Percentiles rank a stretch among this genome's conserved stretches.
Conservation (phyloP, 2,329 filamentous ascomycete species). For the Penicillium crustosum region DNA sequence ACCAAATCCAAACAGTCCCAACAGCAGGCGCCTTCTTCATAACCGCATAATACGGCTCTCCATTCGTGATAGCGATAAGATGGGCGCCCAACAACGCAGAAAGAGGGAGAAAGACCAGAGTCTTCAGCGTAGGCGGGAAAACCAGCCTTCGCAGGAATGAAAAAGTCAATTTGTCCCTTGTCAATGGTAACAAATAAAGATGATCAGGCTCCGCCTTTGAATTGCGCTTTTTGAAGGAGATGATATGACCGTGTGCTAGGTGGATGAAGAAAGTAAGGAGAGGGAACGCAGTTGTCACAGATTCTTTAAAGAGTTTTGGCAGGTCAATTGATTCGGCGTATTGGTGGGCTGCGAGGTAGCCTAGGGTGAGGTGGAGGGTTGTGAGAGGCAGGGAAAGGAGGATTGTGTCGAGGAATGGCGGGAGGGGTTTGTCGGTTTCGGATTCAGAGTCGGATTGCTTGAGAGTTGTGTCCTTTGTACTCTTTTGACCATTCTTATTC, state of each 20-base stretch:
- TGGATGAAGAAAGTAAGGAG: constrained; percentile 46
- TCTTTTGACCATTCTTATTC: neutral
- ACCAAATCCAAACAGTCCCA: constrained; percentile 91
- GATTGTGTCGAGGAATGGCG: constrained; percentile 46
- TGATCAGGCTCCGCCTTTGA: constrained; percentile 2
- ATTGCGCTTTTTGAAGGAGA: constrained; percentile 30
- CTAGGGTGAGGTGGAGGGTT: constrained; percentile 47
- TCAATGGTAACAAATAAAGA: constrained; percentile 27
- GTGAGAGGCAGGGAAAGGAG: constrained; percentile 46
- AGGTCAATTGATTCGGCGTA: constrained; percentile 43
- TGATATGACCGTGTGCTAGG: constrained; percentile 46
- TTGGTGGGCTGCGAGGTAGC: constrained; percentile 49
- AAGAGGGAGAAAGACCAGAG: constrained; percentile 36
- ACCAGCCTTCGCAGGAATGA: constrained; percentile 31
- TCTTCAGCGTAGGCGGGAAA: constrained; percentile 36
- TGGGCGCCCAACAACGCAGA: constrained; percentile 64
- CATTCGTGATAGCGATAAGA: constrained; percentile 78
- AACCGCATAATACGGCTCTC: constrained; percentile 75
- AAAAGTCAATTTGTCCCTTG: constrained; percentile 26
- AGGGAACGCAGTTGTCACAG: constrained; percentile 42
- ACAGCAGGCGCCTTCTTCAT: constrained; percentile 91
- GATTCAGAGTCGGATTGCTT: constrained; percentile 12
- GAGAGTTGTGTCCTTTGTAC: neutral
- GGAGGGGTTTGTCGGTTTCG: constrained; percentile 26
- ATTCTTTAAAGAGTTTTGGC: constrained; percentile 36